Evolutionary conservation across 2,329 filamentous ascomycete genomes (phyloP).

Genomic region (Ceratocystis papillata): DNA sequence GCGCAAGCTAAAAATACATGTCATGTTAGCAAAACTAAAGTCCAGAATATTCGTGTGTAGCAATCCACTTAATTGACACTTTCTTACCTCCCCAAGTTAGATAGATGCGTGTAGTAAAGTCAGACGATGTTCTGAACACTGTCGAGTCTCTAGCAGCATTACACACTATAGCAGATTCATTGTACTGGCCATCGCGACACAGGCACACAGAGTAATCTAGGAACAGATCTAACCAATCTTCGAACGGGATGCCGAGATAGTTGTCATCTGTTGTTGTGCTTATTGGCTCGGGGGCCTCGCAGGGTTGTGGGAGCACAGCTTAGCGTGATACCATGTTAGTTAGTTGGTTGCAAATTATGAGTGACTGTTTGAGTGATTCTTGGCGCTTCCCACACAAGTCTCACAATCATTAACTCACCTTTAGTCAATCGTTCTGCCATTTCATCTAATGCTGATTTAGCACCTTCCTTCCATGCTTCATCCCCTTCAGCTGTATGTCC

Average conservation of each 20-base stretch:
- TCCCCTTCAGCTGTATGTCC: slow-evolving; percentile 31
- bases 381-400: too few relatives aligned
- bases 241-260: slow-evolving; percentile 71
- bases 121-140: slow-evolving; percentile 63
- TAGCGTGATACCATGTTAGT: neutral
- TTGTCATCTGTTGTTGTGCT: slow-evolving; percentile 28
- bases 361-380: too few relatives aligned
- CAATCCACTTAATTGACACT: neutral
- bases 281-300: slow-evolving; percentile 10
- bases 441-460: slow-evolving; percentile 40
- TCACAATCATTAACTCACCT: slow-evolving; percentile 34
- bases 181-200: slow-evolving; percentile 53
- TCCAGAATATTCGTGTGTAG: neutral
- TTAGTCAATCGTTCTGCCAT: slow-evolving; percentile 47
- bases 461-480: slow-evolving; percentile 25
- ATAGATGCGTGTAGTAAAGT: slow-evolving; percentile 61
- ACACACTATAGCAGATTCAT: slow-evolving; percentile 69
- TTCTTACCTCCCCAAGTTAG: slow-evolving; percentile 61
- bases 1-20: slow-evolving; percentile 54
- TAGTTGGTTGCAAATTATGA: neutral
- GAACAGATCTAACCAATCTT: slow-evolving; percentile 81
- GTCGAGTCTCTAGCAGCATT: slow-evolving; percentile 69
- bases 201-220: slow-evolving; percentile 73
- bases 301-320: slow-evolving; percentile 25
- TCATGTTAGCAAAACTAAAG: neutral